Evolutionary conservation across 2,329 filamentous ascomycete genomes (phyloP).

Genomic region (Colletotrichum endophyticum): DNA sequence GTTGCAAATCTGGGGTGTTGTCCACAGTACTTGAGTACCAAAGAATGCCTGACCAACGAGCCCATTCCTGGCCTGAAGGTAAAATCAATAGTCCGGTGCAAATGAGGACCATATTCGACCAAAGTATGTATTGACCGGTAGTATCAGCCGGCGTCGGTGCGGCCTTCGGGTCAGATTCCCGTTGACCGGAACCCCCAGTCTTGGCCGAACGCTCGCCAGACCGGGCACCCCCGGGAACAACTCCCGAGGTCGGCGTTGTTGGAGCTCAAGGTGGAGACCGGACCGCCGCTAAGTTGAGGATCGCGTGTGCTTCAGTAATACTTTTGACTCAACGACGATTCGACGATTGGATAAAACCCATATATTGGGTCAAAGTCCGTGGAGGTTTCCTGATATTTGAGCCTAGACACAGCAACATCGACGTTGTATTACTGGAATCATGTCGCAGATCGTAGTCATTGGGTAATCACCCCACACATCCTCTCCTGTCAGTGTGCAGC

Average conservation of each 20-base stretch:
- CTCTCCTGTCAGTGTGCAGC: background rate
- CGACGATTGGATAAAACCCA: background rate
- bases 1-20: background rate
- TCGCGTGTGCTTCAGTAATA: background rate
- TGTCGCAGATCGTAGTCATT: constrained; percentile 14
- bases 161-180: background rate
- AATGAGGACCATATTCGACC: background rate
- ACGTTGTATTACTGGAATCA: background rate
- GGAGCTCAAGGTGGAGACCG: background rate
- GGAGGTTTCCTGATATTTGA: background rate
- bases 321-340: background rate
- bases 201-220: background rate
- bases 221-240: background rate
- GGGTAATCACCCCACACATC: constrained; percentile 3
- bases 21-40: background rate
- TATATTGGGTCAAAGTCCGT: background rate
- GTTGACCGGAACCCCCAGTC: background rate
- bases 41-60: background rate
- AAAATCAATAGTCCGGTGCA: background rate
- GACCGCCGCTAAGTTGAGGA: background rate
- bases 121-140: background rate
- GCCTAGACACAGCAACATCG: background rate
- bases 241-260: constrained; percentile 10
- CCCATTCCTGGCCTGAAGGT: background rate
- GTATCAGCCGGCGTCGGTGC: background rate